phyloP scores from a whole-genome alignment of 177 flowering plant genomes.

The Vitis hybrid region DNA sequence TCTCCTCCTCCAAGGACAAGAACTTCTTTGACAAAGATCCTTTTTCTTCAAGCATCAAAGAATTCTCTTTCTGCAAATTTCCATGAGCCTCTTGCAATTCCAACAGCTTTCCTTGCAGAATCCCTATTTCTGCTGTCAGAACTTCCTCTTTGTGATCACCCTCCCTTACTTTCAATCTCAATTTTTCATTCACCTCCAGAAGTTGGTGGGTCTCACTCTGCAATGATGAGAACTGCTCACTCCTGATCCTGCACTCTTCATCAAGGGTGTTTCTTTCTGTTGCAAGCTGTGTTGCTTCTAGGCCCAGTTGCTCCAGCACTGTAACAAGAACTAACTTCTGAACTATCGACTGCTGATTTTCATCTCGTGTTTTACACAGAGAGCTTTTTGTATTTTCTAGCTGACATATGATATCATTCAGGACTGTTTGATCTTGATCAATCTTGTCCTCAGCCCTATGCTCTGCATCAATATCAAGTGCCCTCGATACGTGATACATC shows the following conservation, averaged over 20 bases:
- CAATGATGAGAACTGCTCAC: constrained; percentile 26
- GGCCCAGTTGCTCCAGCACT: constrained; percentile 38
- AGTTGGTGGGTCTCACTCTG: constrained; percentile 34
- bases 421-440: constrained; percentile 27
- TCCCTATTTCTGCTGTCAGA: constrained; percentile 30
- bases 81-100: constrained; percentile 28
- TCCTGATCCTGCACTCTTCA: constrained; percentile 28
- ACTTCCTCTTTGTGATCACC: constrained; percentile 30
- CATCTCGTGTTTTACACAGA: constrained; percentile 31
- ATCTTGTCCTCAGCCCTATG: constrained; percentile 16
- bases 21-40: constrained; percentile 26
- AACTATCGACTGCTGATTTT: constrained; percentile 35
- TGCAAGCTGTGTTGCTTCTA: constrained; percentile 30
- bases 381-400: constrained; percentile 33
- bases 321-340: constrained; percentile 50
- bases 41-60: constrained; percentile 38
- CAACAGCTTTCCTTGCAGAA: constrained; percentile 28
- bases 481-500: constrained; percentile 29
- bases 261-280: constrained; percentile 28
- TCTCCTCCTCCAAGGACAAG: constrained; percentile 27
- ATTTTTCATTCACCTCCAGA: constrained; percentile 36
- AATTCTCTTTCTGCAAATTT: constrained; percentile 34
- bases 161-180: constrained; percentile 32
- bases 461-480: constrained; percentile 30
- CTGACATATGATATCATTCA: constrained; percentile 22